Evolutionary conservation across 306 rosid species (phyloP).

Genomic region (Sicyos edulis): DNA sequence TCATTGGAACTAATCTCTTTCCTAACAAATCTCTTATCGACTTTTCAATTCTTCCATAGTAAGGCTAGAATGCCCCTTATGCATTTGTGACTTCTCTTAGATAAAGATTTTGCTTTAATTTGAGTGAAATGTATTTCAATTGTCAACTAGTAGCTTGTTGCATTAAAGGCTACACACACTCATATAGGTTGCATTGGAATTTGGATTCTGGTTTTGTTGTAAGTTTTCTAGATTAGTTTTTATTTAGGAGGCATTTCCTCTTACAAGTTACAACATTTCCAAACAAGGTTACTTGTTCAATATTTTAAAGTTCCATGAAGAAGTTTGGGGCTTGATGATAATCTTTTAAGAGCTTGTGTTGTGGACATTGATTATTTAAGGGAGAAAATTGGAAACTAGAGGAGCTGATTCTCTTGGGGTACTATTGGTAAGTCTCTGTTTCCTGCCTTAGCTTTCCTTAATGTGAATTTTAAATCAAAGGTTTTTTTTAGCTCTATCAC

Average conservation of each 20-base stretch:
- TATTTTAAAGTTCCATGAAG: neutral
- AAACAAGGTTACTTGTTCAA: neutral
- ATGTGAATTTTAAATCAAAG: neutral
- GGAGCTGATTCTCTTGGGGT: constrained; percentile 2
- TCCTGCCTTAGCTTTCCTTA: neutral
- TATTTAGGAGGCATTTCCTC: neutral
- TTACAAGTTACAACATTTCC: neutral
- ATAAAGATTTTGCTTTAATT: neutral
- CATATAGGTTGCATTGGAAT: neutral
- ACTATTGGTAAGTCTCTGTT: neutral
- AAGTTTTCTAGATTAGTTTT: neutral
- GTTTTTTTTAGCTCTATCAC: neutral
- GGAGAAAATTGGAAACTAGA: neutral
- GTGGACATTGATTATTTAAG: neutral
- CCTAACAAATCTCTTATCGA: neutral
- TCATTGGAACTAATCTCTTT: neutral
- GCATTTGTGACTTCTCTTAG: neutral
- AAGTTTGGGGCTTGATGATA: neutral
- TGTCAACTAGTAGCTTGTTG: neutral
- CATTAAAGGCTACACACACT: neutral
- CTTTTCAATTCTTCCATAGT: constrained; percentile 5
- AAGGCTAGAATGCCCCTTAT: neutral
- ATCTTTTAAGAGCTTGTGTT: neutral
- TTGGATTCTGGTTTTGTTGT: constrained; percentile 5
- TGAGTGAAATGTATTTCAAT: neutral